Percentiles rank a stretch among this genome's conserved stretches.
phyloP scores from a whole-genome alignment of 306 rosid genomes.

The Oxytropis ochrocephala region DNA sequence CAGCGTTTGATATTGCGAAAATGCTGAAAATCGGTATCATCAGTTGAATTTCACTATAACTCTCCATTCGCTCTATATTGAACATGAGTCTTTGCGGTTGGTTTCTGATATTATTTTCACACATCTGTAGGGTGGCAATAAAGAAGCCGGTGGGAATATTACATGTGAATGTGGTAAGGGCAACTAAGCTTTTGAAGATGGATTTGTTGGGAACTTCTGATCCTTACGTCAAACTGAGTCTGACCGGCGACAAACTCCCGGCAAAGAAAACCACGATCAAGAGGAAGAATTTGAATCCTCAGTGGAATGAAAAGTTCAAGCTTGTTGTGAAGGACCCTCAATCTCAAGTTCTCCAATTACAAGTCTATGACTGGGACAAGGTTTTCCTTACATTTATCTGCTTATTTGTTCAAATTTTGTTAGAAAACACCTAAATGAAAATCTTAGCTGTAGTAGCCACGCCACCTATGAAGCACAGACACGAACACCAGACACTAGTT shows the following conservation, averaged over 20 bases:
- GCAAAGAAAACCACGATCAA: slow-evolving; percentile 72
- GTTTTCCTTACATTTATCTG: slow-evolving; percentile 32
- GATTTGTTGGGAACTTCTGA: slow-evolving; percentile 86
- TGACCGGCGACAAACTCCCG: slow-evolving; percentile 68
- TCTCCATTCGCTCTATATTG: not conserved
- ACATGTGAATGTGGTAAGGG: slow-evolving; percentile 85
- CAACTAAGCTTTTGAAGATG: slow-evolving; percentile 69
- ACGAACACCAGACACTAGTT: no score
- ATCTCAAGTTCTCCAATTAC: slow-evolving; percentile 80
- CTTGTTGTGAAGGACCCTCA: slow-evolving; percentile 74
- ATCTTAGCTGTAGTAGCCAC: not conserved
- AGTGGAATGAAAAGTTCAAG: slow-evolving; percentile 93
- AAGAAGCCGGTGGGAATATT: slow-evolving; percentile 91
- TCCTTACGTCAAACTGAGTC: slow-evolving; percentile 80
- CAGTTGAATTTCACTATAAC: not conserved
- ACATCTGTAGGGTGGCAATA: slow-evolving; percentile 41
- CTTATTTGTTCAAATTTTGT: slow-evolving; percentile 23
- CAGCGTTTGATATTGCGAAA: not conserved
- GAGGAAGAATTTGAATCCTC: slow-evolving; percentile 79
- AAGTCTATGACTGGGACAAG: slow-evolving; percentile 97
- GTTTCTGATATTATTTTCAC: not conserved
- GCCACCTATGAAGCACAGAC: no score
- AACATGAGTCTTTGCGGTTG: not conserved
- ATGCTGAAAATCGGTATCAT: not conserved
- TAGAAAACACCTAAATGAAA: not conserved